A percentile compares a stretch with the other conserved stretches of the same genome.
Evolutionary conservation across 371 early-diverging fungal species (phyloP).

Genomic region (Mucor saturninus): DNA sequence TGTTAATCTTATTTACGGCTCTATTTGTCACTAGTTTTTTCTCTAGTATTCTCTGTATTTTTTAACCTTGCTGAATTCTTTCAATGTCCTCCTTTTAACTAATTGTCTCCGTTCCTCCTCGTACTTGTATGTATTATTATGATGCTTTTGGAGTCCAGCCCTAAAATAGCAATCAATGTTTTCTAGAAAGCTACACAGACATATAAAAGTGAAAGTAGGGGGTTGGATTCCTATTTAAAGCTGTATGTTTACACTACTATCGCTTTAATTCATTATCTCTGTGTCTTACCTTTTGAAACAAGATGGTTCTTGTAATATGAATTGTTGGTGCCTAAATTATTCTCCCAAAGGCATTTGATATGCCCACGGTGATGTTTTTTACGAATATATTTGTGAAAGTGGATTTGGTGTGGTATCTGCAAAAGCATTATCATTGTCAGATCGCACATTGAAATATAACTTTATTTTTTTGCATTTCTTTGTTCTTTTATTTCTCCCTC

Average conservation of each 20-base stretch:
- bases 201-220: too few species aligned
- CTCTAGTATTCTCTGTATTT: constrained; percentile 4
- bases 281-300: background rate
- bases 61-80: background rate
- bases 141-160: constrained; percentile 11
- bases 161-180: constrained; percentile 20
- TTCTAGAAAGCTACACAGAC: constrained; percentile 10
- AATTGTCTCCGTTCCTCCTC: constrained; percentile 14
- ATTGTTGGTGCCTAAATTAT: background rate
- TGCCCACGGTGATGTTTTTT: background rate
- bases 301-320: background rate
- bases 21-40: background rate
- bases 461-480: background rate
- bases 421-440: background rate
- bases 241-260: background rate
- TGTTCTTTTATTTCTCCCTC: background rate
- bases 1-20: background rate
- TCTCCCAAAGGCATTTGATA: background rate
- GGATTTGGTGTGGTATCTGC: background rate
- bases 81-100: constrained; percentile 13
- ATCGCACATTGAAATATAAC: background rate
- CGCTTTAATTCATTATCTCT: background rate
- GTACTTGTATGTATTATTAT: constrained; percentile 5
- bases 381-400: background rate
- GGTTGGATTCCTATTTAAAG: background rate